Evolutionary conservation across 1,284 basidiomycete species (phyloP).

Genomic region (Cryptococcus sp.): DNA sequence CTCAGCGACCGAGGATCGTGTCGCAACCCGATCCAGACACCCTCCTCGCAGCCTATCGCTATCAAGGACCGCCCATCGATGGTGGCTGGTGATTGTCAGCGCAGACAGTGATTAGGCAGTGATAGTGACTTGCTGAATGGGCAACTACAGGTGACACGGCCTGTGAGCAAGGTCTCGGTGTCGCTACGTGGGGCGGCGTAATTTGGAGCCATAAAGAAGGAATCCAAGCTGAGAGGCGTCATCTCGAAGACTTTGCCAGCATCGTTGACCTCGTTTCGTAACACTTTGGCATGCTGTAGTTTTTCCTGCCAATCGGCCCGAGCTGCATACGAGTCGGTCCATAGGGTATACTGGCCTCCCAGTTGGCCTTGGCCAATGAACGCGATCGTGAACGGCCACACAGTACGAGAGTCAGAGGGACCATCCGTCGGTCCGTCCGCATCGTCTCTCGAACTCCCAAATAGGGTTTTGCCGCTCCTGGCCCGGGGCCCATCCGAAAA

Average conservation of each 20-base stretch:
- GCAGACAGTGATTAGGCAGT: neutral
- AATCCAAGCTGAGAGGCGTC: constrained; percentile 76
- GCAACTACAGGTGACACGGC: constrained; percentile 87
- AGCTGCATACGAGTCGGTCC: constrained; percentile 70
- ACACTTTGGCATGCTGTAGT: constrained; percentile 77
- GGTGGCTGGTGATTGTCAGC: constrained; percentile 59
- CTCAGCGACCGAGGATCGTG: constrained; percentile 80
- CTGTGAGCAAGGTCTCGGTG: constrained; percentile 69
- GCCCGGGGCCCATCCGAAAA: constrained; percentile 57
- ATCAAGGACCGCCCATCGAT: constrained; percentile 77
- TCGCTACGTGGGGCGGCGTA: constrained; percentile 53
- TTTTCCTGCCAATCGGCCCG: constrained; percentile 84
- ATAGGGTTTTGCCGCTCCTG: constrained; percentile 26
- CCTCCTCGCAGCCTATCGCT: constrained; percentile 89
- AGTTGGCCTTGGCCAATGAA: constrained; percentile 78
- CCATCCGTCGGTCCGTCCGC: constrained; percentile 12
- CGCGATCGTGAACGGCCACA: constrained; percentile 69
- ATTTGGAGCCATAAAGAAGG: constrained; percentile 68
- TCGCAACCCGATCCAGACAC: constrained; percentile 93
- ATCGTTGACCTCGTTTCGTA: constrained; percentile 82
- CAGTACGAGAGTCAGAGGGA: constrained; percentile 58
- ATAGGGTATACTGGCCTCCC: constrained; percentile 77
- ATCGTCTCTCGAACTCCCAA: constrained; percentile 19
- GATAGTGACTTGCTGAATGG: constrained; percentile 68
- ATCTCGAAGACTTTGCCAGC: constrained; percentile 86